Evolutionary conservation across 306 rosid species (phyloP), one percentile per base, ranked within the genome.

Genomic region (Prunus mira): DNA sequence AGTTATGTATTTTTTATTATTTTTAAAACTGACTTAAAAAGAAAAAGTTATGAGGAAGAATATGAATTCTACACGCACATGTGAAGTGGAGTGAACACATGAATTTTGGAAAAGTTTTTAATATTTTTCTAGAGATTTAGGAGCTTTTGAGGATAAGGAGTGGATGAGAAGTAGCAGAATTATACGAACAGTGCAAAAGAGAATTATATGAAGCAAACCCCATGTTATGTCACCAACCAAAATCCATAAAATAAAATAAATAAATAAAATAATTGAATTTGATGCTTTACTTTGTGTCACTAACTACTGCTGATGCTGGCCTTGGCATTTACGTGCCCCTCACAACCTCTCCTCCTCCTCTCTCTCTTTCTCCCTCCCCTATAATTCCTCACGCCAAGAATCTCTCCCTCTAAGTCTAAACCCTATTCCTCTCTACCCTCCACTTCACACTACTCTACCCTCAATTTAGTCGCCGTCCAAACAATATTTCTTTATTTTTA

Each of bases 271-370:
- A 22, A 34, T 61, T 56, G 57, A 70, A 28, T 70, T 77, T 79
- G 84, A 89, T 91, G 87, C 97, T 84, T 88, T 88, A 80, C 93
- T 87, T 89, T 76, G 76, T 46, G 81, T 46, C 81, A 75, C 82
- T 74, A 80, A 84, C 79, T 55, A 84, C 24, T 68, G 74, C n/a
- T 82, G 84, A 86, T 81, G 88, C 79, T 86, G 85, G 79, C 66
- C 71, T 74, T 84, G 81, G 70, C 65, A 78, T 64, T 89, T 86
- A 79, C 87, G 88, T 86, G 90, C 89, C 90, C 87, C 77, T 83
- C 74, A 71, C 96, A 86, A 73, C 85, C 82, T 83, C 69, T 67
- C 57, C 80, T 71, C 38, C 41, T 34, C 41, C 6, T 4, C 9
- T 34, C 41, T 34, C 61, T 6, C 50, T 38, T n/a, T 30, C 41